Percentiles rank a stretch among this genome's conserved stretches.
phyloP scores from a whole-genome alignment of 2,329 filamentous ascomycete species.

The Berkeleyomyces rouxiae region DNA sequence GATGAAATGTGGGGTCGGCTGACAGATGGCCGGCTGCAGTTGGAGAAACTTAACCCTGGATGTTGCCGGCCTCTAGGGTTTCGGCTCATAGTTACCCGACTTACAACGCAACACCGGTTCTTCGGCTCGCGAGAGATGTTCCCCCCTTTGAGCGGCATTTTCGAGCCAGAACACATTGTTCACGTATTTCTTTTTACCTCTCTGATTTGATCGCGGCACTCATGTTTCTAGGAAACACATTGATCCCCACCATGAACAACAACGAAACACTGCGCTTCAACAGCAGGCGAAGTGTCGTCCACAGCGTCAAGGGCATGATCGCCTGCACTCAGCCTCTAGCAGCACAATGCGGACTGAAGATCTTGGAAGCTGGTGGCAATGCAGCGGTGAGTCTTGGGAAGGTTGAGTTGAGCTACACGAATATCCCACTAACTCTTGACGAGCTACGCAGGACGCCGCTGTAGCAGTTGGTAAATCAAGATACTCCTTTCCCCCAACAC shows the following conservation, averaged over 20 bases:
- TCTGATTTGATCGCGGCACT: neutral
- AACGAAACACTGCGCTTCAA: constrained; percentile 3
- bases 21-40: neutral
- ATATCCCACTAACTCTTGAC: neutral
- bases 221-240: neutral
- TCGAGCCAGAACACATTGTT: neutral
- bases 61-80: neutral
- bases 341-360: constrained; percentile 67
- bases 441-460: constrained; percentile 58
- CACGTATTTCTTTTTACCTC: neutral
- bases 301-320: constrained; percentile 84
- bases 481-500: neutral
- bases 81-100: neutral
- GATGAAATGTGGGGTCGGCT: neutral
- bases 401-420: neutral
- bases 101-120: neutral
- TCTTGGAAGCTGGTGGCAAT: constrained; percentile 81
- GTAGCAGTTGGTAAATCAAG: constrained; percentile 59
- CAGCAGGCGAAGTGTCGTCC: constrained; percentile 63
- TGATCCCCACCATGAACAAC: neutral
- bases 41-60: neutral
- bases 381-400: constrained; percentile 51
- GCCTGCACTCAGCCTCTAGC: constrained; percentile 81
- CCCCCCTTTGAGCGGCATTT: neutral
- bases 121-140: neutral